These are phyloP conservation scores for Alternaria dauci DNA, from an alignment of 2,329 filamentous ascomycete species.

Conservation along the genomic window DNA sequence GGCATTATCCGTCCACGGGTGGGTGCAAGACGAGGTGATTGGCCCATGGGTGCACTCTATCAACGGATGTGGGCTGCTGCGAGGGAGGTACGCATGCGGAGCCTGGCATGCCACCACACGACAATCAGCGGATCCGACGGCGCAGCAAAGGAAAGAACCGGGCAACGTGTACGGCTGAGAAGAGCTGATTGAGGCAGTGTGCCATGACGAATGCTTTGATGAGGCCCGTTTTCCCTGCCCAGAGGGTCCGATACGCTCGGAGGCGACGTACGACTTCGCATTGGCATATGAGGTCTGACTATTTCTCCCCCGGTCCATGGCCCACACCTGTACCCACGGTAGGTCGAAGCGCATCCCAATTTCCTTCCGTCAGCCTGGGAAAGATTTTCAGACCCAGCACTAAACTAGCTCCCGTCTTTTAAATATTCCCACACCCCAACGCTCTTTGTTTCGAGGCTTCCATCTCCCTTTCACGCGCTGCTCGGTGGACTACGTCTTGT, in stretches of 20 bases:
- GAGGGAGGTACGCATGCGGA: slow-evolving; percentile 28
- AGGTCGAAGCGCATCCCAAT: slow-evolving; percentile 32
- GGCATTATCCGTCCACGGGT: slow-evolving; percentile 21
- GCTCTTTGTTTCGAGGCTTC: slow-evolving; percentile 25
- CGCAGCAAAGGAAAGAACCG: slow-evolving; percentile 23
- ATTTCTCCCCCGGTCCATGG: slow-evolving; percentile 19
- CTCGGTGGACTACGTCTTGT: slow-evolving; percentile 22
- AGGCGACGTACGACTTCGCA: slow-evolving; percentile 5
- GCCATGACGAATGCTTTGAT: slow-evolving; percentile 28
- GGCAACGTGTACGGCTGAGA: slow-evolving; percentile 24
- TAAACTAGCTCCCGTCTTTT: slow-evolving; percentile 47
- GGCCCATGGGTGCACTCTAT: slow-evolving; percentile 28
- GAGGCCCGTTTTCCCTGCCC: slow-evolving; percentile 6
- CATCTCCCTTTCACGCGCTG: slow-evolving; percentile 15
- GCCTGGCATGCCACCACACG: slow-evolving; percentile 16
- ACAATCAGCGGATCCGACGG: slow-evolving; percentile 17
- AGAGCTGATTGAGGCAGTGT: slow-evolving; percentile 25
- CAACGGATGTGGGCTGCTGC: slow-evolving; percentile 23
- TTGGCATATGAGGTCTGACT: slow-evolving; percentile 22
- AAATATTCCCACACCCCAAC: slow-evolving; percentile 32
- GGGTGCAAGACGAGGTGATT: slow-evolving; percentile 31
- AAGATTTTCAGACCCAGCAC: slow-evolving; percentile 38
- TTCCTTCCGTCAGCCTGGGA: slow-evolving; percentile 35
- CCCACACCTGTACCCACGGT: slow-evolving; percentile 29
- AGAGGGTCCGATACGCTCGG: slow-evolving; percentile 17